A percentile compares a stretch with the other conserved stretches of the same genome.
Conservation (phyloP, 805 yeast species). For the Saccharomyces paradoxus region DNA sequence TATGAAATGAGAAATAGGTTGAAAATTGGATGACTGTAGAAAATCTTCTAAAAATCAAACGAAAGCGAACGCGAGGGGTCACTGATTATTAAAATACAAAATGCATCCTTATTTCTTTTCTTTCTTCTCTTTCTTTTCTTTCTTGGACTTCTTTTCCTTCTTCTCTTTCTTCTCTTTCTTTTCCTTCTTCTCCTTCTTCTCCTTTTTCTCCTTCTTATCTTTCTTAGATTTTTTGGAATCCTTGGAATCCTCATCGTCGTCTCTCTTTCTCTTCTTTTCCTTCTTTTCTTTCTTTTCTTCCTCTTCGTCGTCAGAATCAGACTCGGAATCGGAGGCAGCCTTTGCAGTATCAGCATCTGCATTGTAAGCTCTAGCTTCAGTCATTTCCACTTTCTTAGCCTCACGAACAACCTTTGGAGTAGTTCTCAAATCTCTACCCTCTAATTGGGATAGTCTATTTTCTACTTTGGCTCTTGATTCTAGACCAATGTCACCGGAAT, state of each 20-base stretch:
- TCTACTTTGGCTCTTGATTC: slow-evolving; percentile 90
- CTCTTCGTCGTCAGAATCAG: slow-evolving; percentile 32
- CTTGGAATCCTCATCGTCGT: slow-evolving; percentile 27
- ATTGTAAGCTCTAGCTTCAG: slow-evolving; percentile 82
- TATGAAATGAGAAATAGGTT: slow-evolving; percentile 1
- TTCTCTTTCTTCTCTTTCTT: slow-evolving; percentile 32
- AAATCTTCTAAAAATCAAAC: neutral
- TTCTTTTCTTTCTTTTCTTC: slow-evolving; percentile 31
- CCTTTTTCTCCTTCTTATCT: slow-evolving; percentile 21
- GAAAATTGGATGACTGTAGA: neutral
- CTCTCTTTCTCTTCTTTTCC: slow-evolving; percentile 28
- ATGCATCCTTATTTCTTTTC: slow-evolving; percentile 1
- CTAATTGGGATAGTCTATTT: slow-evolving; percentile 85
- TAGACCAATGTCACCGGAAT: slow-evolving; percentile 87
- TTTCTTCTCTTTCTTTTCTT: slow-evolving; percentile 10
- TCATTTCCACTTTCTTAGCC: slow-evolving; percentile 76
- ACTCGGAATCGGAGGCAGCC: slow-evolving; percentile 33
- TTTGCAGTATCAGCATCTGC: slow-evolving; percentile 72
- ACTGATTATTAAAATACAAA: neutral
- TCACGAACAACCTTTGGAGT: slow-evolving; percentile 76
- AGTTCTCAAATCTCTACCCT: slow-evolving; percentile 93
- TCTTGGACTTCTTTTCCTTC: slow-evolving; percentile 28
- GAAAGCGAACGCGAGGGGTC: neutral
- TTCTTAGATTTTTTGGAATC: slow-evolving; percentile 32
- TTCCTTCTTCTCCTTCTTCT: slow-evolving; percentile 27